Base-by-base conservation (phyloP, 768 basidiomycete genomes). In the Tulasnella sp. region DNA sequence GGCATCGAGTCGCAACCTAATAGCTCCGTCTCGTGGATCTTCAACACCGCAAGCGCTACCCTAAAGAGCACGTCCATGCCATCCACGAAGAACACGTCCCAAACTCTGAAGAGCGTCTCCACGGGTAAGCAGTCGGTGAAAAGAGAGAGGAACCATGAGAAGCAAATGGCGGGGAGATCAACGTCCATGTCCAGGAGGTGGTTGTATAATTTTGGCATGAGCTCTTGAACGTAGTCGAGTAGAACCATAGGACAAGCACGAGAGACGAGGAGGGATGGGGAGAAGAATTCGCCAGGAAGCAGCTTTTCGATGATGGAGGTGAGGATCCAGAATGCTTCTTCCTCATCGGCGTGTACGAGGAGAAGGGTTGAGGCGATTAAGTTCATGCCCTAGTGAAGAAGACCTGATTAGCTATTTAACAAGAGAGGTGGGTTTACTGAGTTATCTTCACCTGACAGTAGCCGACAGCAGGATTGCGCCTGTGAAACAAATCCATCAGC, bases 41-140 rank as follows among this genome's bases (percentile, higher is more conserved):
- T 84, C 51, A 99, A 75, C 43, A 98, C 90, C 19, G 82, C 85
- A 43, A 98, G 75, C 0, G 92, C 91, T 48, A 93, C 71, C n/a
- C 93, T 83, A 72, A 92, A 92, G 17, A 94, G 76, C 4, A 92
- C 87, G 64, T 93, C 91, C 24, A 92, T 75, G 1, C 94, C 94
- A 66, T 96, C 92, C 1, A 93, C 83, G 59, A 97, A 81, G 71
- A 97, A 89, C 19, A 96, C 77, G 66, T 99, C 94, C 93, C 96
- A 98, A 4, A 97, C 84, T 51, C 94, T 77, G 72, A 97, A 93
- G 42, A 98, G 74, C 0, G 93, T 98, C 90, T 94, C 92, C 25
- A 97, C 88, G 10, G 94, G 94, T 7, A 97, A 73, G 68, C 93
- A 94, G 65, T 96, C 92, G 0, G 93, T 96, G 67, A 98, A 98